These are phyloP conservation scores for Funneliformis geosporum DNA, from an alignment of 192 early-diverging fungal species.

Conservation along the genomic window DNA sequence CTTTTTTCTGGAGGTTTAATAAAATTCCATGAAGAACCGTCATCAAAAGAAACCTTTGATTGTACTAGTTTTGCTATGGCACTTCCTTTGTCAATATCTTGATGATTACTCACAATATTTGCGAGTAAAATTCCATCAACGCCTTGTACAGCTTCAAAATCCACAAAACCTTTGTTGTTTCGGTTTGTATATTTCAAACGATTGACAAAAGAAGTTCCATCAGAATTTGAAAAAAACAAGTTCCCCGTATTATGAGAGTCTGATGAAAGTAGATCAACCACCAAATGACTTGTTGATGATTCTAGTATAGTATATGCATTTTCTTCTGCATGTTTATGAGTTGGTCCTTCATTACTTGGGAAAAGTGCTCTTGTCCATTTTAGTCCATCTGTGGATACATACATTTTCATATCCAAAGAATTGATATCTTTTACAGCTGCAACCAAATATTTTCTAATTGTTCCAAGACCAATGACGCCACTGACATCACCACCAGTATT, in stretches of 20 bases:
- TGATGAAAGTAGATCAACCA: conserved; percentile 71
- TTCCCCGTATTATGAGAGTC: conserved; percentile 59
- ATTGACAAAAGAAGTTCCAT: conserved; percentile 83
- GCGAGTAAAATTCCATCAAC: conserved; percentile 82
- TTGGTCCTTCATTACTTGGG: conserved; percentile 49
- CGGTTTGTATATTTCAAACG: conserved; percentile 83
- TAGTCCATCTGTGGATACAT: conserved; percentile 38
- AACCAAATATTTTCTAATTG: conserved; percentile 69
- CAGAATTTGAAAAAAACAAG: conserved; percentile 83
- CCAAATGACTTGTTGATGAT: conserved; percentile 69
- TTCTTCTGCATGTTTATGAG: conserved; percentile 49
- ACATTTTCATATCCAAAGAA: conserved; percentile 36
- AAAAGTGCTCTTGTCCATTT: conserved; percentile 49
- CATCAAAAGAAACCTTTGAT: conserved; percentile 83
- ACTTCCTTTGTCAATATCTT: conserved; percentile 49
- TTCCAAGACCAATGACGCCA: conserved; percentile 74
- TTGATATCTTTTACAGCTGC: conserved; percentile 61
- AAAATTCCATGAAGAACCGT: conserved; percentile 76
- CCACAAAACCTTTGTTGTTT: conserved; percentile 71
- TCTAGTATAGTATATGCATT: conserved; percentile 87
- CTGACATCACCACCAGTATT: conserved; percentile 54
- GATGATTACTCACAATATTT: conserved; percentile 83
- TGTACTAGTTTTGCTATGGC: conserved; percentile 58
- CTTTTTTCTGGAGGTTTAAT: conserved; percentile 67
- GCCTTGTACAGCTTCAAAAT: conserved; percentile 87